Conservation (phyloP, 495 filamentous ascomycete genomes). For the Podospora pseudoanserina region DNA sequence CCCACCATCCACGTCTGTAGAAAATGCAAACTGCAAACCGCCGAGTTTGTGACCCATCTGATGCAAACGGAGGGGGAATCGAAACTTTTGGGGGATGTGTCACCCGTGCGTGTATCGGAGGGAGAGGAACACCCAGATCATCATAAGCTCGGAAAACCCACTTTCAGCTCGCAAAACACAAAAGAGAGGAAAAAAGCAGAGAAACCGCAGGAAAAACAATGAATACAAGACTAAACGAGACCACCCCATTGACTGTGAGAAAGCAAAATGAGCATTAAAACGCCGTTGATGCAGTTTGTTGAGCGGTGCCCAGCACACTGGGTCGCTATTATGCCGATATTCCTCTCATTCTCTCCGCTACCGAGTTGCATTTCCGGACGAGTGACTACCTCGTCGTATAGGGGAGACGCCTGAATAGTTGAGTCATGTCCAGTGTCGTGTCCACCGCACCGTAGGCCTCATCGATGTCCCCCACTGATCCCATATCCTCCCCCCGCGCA, state of each 20-base stretch:
- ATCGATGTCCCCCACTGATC: slow-evolving; percentile 57
- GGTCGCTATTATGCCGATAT: slow-evolving; percentile 17
- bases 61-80: slow-evolving; percentile 38
- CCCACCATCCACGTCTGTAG: slow-evolving; percentile 34
- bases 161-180: slow-evolving; percentile 10
- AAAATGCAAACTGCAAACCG: slow-evolving; percentile 42
- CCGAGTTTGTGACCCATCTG: slow-evolving; percentile 38
- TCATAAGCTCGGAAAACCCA: slow-evolving; percentile 5
- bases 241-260: neutral
- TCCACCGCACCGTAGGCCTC: slow-evolving; percentile 56
- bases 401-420: slow-evolving; percentile 55
- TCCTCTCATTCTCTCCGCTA: slow-evolving; percentile 20
- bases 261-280: slow-evolving; percentile 24
- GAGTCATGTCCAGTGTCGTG: slow-evolving; percentile 63
- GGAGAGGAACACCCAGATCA: slow-evolving; percentile 13
- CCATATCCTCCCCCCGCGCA: slow-evolving; percentile 52
- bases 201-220: slow-evolving; percentile 13
- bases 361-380: slow-evolving; percentile 26
- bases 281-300: slow-evolving; percentile 30
- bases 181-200: slow-evolving; percentile 18
- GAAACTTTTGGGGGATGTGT: slow-evolving; percentile 25
- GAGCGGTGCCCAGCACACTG: slow-evolving; percentile 12
- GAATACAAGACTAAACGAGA: slow-evolving; percentile 12
- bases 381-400: slow-evolving; percentile 24
- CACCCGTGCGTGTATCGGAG: neutral